Evolutionary conservation across 2,329 filamentous ascomycete genomes (phyloP).

Genomic region (Fusarium nanum): DNA sequence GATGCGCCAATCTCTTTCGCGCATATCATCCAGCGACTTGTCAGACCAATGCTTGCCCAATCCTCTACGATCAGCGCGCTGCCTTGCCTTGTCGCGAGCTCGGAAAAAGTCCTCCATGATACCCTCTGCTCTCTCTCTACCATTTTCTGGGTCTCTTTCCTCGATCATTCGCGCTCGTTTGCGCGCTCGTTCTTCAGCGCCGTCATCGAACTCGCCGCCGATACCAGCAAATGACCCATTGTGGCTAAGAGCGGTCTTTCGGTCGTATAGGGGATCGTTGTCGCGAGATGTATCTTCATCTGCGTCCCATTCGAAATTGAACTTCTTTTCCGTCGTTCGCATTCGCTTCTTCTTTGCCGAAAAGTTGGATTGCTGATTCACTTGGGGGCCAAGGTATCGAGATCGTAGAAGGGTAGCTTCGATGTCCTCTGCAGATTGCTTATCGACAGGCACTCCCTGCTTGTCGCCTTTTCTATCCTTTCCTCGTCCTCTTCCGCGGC

Average conservation of each 20-base stretch:
- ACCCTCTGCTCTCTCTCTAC: conserved; percentile 78
- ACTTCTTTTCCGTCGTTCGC: conserved; percentile 94
- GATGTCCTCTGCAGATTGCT: conserved; percentile 67
- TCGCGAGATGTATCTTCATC: conserved; percentile 82
- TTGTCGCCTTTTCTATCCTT: conserved; percentile 53
- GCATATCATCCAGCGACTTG: conserved; percentile 92
- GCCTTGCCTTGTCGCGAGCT: conserved; percentile 69
- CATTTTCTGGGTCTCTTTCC: conserved; percentile 80
- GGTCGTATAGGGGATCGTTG: conserved; percentile 80
- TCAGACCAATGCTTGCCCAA: conserved; percentile 96
- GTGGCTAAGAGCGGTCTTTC: conserved; percentile 46
- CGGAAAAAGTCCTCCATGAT: conserved; percentile 86
- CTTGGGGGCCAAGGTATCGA: conserved; percentile 91
- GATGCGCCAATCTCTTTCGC: conserved; percentile 97
- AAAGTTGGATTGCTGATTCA: conserved; percentile 84
- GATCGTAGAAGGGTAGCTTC: conserved; percentile 81
- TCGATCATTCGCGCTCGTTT: conserved; percentile 77
- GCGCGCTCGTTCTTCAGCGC: conserved; percentile 64
- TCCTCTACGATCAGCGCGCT: conserved; percentile 77
- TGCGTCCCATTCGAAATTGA: conserved; percentile 98
- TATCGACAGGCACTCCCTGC: conserved; percentile 47
- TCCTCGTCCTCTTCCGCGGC: conserved; percentile 51
- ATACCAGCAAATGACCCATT: conserved; percentile 60
- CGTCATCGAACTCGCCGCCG: conserved; percentile 64
- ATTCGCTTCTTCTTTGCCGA: conserved; percentile 96